A percentile compares a stretch with the other conserved stretches of the same genome.
Conservation (phyloP, 2,329 filamentous ascomycete species). For the Aspergillus melleus region DNA sequence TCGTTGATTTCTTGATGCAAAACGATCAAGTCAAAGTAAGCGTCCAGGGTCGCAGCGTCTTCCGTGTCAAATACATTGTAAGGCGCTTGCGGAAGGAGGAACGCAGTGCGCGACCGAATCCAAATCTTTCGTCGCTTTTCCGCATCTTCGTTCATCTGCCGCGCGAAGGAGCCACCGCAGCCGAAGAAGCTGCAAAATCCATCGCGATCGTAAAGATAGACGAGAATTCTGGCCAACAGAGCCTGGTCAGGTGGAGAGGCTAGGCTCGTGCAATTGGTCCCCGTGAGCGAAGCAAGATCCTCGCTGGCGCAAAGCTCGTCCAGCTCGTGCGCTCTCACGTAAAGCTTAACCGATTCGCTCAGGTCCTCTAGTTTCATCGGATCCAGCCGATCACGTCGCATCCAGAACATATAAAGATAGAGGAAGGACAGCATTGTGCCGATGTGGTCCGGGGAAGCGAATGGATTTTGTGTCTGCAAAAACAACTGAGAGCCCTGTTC, state of each 20-base stretch:
- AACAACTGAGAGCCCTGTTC: slow-evolving; percentile 8
- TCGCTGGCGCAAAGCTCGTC: slow-evolving; percentile 9
- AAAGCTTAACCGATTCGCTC: slow-evolving; percentile 2
- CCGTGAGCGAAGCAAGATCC: not conserved
- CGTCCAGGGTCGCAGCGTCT: slow-evolving; percentile 8
- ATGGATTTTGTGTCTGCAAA: not conserved
- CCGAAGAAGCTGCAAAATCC: slow-evolving; percentile 13
- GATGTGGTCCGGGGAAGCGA: slow-evolving; percentile 7
- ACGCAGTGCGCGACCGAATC: slow-evolving; percentile 7
- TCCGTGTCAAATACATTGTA: not conserved
- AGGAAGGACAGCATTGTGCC: slow-evolving; percentile 13
- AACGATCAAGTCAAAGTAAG: slow-evolving; percentile 11
- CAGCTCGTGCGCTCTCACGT: slow-evolving; percentile 2
- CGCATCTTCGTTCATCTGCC: slow-evolving; percentile 5
- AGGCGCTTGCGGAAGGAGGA: slow-evolving; percentile 1
- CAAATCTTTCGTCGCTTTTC: slow-evolving; percentile 7
- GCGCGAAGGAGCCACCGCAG: slow-evolving; percentile 11
- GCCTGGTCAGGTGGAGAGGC: slow-evolving; percentile 7
- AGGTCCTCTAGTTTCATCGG: slow-evolving; percentile 5
- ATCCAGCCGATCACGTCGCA: slow-evolving; percentile 8
- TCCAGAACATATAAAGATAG: slow-evolving; percentile 15
- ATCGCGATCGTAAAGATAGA: slow-evolving; percentile 12
- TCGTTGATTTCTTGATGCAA: slow-evolving; percentile 13
- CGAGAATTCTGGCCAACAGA: slow-evolving; percentile 9
- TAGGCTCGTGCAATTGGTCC: not conserved